Conservation (phyloP, 495 filamentous ascomycete genomes). For the Aspergillus carlsbadensis region DNA sequence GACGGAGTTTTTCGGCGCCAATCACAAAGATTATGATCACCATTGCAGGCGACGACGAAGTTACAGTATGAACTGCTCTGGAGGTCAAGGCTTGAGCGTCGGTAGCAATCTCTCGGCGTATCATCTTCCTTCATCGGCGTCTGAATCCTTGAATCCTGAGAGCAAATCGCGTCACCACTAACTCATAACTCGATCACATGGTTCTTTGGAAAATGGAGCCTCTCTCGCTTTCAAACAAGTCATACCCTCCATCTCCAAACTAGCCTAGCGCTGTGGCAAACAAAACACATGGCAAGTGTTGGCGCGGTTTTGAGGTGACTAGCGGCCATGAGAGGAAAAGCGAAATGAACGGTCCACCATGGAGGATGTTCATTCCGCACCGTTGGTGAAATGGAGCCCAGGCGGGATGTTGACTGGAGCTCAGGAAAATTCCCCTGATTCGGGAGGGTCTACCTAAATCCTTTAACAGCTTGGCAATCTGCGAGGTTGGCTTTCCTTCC, state of each 20-base stretch:
- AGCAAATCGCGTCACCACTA: conserved; percentile 6
- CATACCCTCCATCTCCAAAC: not conserved
- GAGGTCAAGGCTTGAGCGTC: not conserved
- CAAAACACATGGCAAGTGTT: conserved; percentile 12
- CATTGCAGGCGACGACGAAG: not conserved
- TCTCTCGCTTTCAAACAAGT: not conserved
- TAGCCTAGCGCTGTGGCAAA: conserved; percentile 10
- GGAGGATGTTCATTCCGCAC: conserved; percentile 21
- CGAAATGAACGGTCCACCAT: conserved; percentile 26
- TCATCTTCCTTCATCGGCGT: not conserved
- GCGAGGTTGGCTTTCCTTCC: conserved; percentile 1
- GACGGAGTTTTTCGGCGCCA: not conserved
- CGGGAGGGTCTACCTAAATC: conserved; percentile 15
- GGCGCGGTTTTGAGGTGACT: conserved; percentile 5
- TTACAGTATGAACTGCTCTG: not conserved
- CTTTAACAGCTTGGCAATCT: conserved; percentile 7
- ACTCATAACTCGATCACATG: conserved; percentile 12
- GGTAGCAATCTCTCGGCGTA: not conserved
- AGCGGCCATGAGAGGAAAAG: conserved; percentile 9
- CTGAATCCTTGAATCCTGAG: not conserved
- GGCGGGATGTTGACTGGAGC: conserved; percentile 3
- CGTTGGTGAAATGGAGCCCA: conserved; percentile 17
- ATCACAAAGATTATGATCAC: conserved; percentile 13
- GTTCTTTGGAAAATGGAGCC: conserved; percentile 3
- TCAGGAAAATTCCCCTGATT: conserved; percentile 14